These are phyloP conservation scores for Polygonum maritimum DNA, from an alignment of 148 eudicot species.

Conservation along the genomic window DNA sequence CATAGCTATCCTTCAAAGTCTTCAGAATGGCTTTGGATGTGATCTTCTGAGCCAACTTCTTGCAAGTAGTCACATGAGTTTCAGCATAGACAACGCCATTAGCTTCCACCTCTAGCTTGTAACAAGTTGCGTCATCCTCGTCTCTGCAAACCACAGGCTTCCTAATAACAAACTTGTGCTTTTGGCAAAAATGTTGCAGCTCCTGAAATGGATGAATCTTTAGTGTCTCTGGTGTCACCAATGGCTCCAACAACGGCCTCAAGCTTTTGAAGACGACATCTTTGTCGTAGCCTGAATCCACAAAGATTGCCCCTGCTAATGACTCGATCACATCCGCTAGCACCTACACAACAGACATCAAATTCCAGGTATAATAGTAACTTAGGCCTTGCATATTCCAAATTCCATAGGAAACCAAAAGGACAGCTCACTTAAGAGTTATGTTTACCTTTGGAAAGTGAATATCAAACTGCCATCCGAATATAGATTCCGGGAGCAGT, in stretches of 20 bases:
- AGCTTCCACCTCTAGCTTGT: constrained; percentile 54
- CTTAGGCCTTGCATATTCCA: background rate
- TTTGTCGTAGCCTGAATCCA: constrained; percentile 63
- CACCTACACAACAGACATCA: constrained; percentile 33
- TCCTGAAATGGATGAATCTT: constrained; percentile 65
- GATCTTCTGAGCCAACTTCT: constrained; percentile 39
- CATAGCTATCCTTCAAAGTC: constrained; percentile 32
- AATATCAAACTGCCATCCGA: constrained; percentile 66
- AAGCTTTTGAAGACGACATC: constrained; percentile 44
- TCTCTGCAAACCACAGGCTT: constrained; percentile 15
- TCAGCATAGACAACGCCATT: constrained; percentile 24
- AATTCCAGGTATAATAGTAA: background rate
- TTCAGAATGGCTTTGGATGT: constrained; percentile 47
- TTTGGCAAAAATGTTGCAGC: constrained; percentile 38
- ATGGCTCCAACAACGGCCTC: constrained; percentile 63
- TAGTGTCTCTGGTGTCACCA: constrained; percentile 58
- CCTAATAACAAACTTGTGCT: constrained; percentile 21
- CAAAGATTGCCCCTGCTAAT: constrained; percentile 74
- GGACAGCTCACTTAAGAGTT: background rate
- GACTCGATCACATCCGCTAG: constrained; percentile 86
- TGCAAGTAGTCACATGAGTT: constrained; percentile 28
- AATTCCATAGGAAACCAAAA: background rate
- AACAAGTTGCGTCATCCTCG: constrained; percentile 26
- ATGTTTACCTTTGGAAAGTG: constrained; percentile 58
- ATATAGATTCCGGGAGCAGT: constrained; percentile 27